Percentiles rank a stretch among this genome's conserved stretches.
These are phyloP conservation scores for Apophysomyces trapeziformis DNA, from an alignment of 371 early-diverging fungal species.

Conservation along the genomic window DNA sequence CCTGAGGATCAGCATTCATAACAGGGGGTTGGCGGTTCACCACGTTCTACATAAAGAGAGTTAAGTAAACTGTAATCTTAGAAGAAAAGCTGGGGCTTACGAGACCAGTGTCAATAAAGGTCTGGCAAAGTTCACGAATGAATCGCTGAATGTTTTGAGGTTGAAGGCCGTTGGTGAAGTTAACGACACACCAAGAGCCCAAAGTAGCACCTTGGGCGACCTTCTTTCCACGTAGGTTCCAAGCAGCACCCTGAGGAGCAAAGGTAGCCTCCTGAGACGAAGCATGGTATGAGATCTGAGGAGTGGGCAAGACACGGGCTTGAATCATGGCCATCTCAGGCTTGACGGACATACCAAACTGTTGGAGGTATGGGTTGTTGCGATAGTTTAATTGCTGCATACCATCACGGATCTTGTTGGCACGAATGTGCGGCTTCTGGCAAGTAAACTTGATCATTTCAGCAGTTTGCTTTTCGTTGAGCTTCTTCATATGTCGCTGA, in stretches of 20 bases:
- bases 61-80: slow-evolving; percentile 32
- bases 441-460: slow-evolving; percentile 95
- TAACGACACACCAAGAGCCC: slow-evolving; percentile 85
- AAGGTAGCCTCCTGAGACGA: slow-evolving; percentile 63
- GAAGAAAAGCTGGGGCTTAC: not conserved
- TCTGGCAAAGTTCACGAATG: slow-evolving; percentile 58
- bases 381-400: slow-evolving; percentile 55
- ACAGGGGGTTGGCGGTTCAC: slow-evolving; percentile 73
- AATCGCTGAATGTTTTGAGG: slow-evolving; percentile 53
- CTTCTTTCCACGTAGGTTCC: slow-evolving; percentile 92
- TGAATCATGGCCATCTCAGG: slow-evolving; percentile 58
- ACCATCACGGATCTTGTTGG: slow-evolving; percentile 65
- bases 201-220: slow-evolving; percentile 77
- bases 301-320: slow-evolving; percentile 81
- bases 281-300: slow-evolving; percentile 74
- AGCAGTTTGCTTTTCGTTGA: slow-evolving; percentile 87
- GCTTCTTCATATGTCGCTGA: slow-evolving; percentile 80
- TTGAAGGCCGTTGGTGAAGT: slow-evolving; percentile 50
- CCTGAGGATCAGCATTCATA: slow-evolving; percentile 66
- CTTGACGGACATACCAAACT: slow-evolving; percentile 75
- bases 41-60: slow-evolving; percentile 50
- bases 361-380: slow-evolving; percentile 61
- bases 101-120: slow-evolving; percentile 72
- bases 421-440: slow-evolving; percentile 77
- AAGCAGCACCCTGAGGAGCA: slow-evolving; percentile 81